Evolutionary conservation across 2,329 filamentous ascomycete genomes (phyloP).

Genomic region (Salinomyces thailandicus): DNA sequence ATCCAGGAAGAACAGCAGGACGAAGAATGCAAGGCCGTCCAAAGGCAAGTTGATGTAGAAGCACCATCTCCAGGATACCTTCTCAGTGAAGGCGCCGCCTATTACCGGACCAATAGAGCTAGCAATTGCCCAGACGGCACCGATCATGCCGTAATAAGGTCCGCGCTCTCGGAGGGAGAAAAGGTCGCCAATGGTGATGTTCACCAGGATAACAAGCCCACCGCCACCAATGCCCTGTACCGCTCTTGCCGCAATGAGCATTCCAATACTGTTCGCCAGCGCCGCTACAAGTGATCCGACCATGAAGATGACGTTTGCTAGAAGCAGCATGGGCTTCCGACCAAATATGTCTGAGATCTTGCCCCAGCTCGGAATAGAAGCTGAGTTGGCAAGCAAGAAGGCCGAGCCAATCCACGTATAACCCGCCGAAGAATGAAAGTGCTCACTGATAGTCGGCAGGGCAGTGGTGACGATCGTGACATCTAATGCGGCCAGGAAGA

Average conservation of each 20-base stretch:
- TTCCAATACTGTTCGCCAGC: conserved; percentile 46
- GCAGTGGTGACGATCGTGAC: conserved; percentile 55
- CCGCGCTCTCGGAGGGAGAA: conserved; percentile 48
- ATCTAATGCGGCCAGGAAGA: conserved; percentile 51
- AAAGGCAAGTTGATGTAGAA: conserved; percentile 55
- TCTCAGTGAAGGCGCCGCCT: conserved; percentile 55
- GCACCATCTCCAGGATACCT: conserved; percentile 43
- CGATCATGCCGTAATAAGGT: conserved; percentile 54
- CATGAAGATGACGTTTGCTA: conserved; percentile 52
- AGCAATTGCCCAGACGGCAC: conserved; percentile 57
- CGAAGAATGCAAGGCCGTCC: conserved; percentile 48
- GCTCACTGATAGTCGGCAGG: conserved; percentile 47
- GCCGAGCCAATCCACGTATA: conserved; percentile 46
- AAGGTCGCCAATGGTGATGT: conserved; percentile 53
- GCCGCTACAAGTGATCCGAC: conserved; percentile 52
- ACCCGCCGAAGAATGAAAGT: conserved; percentile 41
- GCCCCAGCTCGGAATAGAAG: conserved; percentile 48
- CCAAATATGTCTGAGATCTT: conserved; percentile 59
- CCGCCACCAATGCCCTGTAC: conserved; percentile 56
- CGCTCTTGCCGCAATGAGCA: conserved; percentile 52
- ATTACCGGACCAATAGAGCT: conserved; percentile 56
- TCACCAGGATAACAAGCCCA: conserved; percentile 52
- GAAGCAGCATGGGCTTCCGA: conserved; percentile 50
- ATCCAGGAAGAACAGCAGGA: conserved; percentile 53
- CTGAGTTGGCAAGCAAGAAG: conserved; percentile 40